phyloP scores from a whole-genome alignment of 2,329 filamentous ascomycete genomes.

The Colletotrichum zoysiae region DNA sequence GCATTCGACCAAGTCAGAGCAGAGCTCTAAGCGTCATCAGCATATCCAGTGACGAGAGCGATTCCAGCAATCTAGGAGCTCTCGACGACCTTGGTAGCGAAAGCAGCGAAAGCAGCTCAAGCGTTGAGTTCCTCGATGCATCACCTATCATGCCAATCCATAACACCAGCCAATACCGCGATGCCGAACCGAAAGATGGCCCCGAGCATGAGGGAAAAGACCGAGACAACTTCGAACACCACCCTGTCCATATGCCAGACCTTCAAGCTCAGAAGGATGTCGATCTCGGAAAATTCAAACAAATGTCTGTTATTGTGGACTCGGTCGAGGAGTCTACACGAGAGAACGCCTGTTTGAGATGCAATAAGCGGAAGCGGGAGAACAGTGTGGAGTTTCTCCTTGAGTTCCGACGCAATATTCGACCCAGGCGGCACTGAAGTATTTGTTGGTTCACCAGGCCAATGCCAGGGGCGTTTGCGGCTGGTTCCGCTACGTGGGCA shows the following conservation, averaged over 20 bases:
- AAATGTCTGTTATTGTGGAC: background rate
- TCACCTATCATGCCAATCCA: background rate
- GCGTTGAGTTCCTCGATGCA: slow-evolving; percentile 26
- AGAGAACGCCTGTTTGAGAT: background rate
- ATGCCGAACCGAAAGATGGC: background rate
- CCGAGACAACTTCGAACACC: background rate
- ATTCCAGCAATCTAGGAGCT: background rate
- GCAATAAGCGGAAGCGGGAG: slow-evolving; percentile 29
- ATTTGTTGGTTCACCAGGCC: background rate
- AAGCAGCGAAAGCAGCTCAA: slow-evolving; percentile 10
- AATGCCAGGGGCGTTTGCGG: background rate
- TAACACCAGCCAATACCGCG: background rate
- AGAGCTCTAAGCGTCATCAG: slow-evolving; percentile 7
- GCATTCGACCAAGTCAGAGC: background rate
- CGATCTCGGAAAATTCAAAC: background rate
- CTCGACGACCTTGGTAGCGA: background rate
- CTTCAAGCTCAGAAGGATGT: background rate
- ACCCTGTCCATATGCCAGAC: background rate
- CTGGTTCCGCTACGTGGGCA: slow-evolving; percentile 16
- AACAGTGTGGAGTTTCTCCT: slow-evolving; percentile 26
- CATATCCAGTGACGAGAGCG: slow-evolving; percentile 9
- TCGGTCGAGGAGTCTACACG: background rate
- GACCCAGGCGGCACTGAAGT: slow-evolving; percentile 2
- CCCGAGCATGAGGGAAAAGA: background rate
- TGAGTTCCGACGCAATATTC: slow-evolving; percentile 23